Evolutionary conservation across 148 eudicot species (phyloP).

Genomic region (Spergularia bocconei): DNA sequence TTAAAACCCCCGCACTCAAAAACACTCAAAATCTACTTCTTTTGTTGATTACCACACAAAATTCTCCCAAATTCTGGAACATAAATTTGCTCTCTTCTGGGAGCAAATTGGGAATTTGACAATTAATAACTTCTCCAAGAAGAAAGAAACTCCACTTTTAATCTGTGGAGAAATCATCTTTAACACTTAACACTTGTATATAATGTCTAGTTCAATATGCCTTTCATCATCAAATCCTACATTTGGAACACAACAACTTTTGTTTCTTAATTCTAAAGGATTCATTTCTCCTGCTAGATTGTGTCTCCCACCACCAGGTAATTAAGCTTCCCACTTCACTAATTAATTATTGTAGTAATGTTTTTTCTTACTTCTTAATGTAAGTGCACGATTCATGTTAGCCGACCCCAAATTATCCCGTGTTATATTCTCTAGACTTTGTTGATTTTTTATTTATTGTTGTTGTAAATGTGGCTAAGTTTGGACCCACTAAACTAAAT

Average conservation of each 20-base stretch:
- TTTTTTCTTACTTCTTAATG: not conserved
- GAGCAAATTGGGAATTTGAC: not conserved
- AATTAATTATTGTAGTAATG: no score
- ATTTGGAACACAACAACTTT: slow-evolving; percentile 16
- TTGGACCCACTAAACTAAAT: no score
- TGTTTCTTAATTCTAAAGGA: slow-evolving; percentile 20
- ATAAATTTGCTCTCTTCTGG: not conserved
- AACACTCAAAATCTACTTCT: slow-evolving; percentile 1
- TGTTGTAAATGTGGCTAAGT: no score
- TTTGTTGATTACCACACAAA: slow-evolving; percentile 8
- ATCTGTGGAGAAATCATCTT: not conserved
- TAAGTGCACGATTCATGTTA: not conserved
- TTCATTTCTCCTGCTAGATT: slow-evolving; percentile 23
- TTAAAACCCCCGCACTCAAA: not conserved
- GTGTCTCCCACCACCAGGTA: slow-evolving; percentile 19
- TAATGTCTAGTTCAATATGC: slow-evolving; percentile 27
- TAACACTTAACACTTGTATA: not conserved
- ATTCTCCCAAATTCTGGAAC: not conserved
- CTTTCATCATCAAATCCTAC: slow-evolving; percentile 26
- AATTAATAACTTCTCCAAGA: not conserved
- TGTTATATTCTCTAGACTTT: no score
- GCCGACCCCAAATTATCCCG: not conserved
- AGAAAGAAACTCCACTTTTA: not conserved
- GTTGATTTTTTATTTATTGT: no score
- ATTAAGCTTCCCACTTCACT: not conserved